Evolutionary conservation across 2,329 filamentous ascomycete genomes (phyloP), one percentile per base, ranked within the genome.

Genomic region (Fusarium nelsonii): DNA sequence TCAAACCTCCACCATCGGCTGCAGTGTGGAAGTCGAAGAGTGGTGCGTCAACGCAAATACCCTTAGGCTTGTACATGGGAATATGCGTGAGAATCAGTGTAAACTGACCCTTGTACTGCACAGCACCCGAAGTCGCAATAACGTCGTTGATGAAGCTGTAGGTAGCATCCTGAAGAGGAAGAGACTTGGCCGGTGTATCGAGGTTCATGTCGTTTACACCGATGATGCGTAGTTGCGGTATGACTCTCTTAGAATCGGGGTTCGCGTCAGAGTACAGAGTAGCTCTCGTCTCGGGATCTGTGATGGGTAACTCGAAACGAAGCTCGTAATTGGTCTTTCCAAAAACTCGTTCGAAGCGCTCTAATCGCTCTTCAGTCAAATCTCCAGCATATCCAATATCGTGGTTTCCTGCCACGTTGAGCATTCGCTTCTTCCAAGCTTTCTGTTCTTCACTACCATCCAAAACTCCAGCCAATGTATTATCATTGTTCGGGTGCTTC

Each of bases 341-440:
- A 81, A 97, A 99, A 2, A 87, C 87, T 23, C 86, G 84, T 80
- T 97, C 94, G 76, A 98, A 99, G 2, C 96, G 88, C 30, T 88
- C 83, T 56, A 97, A 84, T 5, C 94, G 88, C 65, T 88, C 84
- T n/a, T 85, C 81, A 40, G 91, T 93, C 65, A 98, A 85, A 78
- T 99, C 96, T 4, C 96, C 96, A 0, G 94, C 93, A 77, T 99
- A 99, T 34, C 96, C 96, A 75, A 99, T 90, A 78, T 99, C 96
- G 77, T 99, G 96, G 76, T 99, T 99, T 2, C 96, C 96, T 1
- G 90, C 94, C 28, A 98, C 88, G 72, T 97, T 97, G 77, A 99
- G 93, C 68, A 97, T 85, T 57, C 91, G 87, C 40, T 83, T 85
- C n/a, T 84, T 80, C 96, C 96, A 98, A 4, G 80, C 78, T 8